Base-by-base conservation (phyloP, 148 eudicot species). In the Spergularia marina region DNA sequence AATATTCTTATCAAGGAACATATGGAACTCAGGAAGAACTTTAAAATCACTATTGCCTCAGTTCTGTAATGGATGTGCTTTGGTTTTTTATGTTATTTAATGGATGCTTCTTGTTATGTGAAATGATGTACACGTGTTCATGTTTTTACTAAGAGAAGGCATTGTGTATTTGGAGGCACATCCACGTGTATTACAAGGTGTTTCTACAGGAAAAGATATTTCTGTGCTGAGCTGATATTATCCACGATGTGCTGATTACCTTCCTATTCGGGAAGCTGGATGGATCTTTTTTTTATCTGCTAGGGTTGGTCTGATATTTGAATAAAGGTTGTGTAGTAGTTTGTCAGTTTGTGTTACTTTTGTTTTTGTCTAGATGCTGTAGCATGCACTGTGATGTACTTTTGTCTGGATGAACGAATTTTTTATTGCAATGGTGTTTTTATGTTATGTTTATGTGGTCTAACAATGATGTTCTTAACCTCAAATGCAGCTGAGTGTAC, bases 401-500 rank as follows among this genome's bases (percentile, higher is more conserved):
- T 14, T 30, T 30, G 66, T 30, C 66, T 62, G 41, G 66, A 13
- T 30, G n/a, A 62, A 25, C 17, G 0, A 11, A 58, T 1, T 20
- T 20, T 59, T 59, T 59, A 1, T 10, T 63, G 10, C 20, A 17
- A 1, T 5, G 23, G 23, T 14, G 51, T 67, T 67, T 53, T 20
- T 13, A 30, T 30, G 36, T 30, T 30, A 30, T 30, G 36, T 30
- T 30, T 30, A 30, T 60, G 59, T 76, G 57, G 54, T 47, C 4
- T 13, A 71, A 40, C 66, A 64, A 60, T 55, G 16, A 68, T 4
- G 7, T n/a, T 36, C 53, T 69, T 65, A 20, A 76, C n/a, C 11
- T 66, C 30, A 64, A 23, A 57, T 88, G 86, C 91, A 96, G 99
- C 77, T 92, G 57, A 84, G 82, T 76, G 89, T 96, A 67, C 88